Base-by-base conservation (phyloP, 495 filamentous ascomycete genomes). In the Pyronema omphalodes region DNA sequence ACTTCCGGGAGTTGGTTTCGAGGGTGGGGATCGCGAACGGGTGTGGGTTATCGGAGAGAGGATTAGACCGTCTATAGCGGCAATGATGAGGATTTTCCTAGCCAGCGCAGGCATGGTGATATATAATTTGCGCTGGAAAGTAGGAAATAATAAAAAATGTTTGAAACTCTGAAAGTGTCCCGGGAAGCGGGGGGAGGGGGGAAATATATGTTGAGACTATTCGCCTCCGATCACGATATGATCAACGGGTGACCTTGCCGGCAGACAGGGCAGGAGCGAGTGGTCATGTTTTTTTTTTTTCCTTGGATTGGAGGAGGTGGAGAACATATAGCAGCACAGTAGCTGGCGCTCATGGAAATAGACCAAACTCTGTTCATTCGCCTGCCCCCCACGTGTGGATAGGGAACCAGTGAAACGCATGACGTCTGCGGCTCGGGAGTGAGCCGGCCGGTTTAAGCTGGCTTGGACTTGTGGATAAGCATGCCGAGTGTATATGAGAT, bases 1-100 rank as follows among this genome's bases (percentile, higher is more conserved):
- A 23, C 76, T 61, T 9, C 57, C 46, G 5, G 40, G 54, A 3
- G 37, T 37, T 4, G 39, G 35, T 18, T 41, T 23, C 19, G 12
- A 17, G 37, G 46, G 37, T 15, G 68, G 59, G 12, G 68, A 53
- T 53, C 71, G 62, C 12, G 52, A 23, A 37, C 73, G 74, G 52
- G 68, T 67, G 50, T 67, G 74, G 63, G 66, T 66, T 37, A 81
- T 67, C 14, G 85, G 85, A 58, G 91, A 83, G 36, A 96, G 72
- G 56, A 94, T 72, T 18, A 96, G 74, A 35, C 91, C 91, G 61
- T 96, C 89, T 46, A 83, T 77, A 9, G 86, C 79, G 45, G 88
- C 88, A 68, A 82, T 80, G 57, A 94, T 75, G 50, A 86, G 61
- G 45, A 94, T 66, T 65, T 88, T 94, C 57, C 85, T 80, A 58